A percentile compares a stretch with the other conserved stretches of the same genome.
phyloP scores from a whole-genome alignment of 148 eudicot genomes.

The Tetragonia tetragonoides region DNA sequence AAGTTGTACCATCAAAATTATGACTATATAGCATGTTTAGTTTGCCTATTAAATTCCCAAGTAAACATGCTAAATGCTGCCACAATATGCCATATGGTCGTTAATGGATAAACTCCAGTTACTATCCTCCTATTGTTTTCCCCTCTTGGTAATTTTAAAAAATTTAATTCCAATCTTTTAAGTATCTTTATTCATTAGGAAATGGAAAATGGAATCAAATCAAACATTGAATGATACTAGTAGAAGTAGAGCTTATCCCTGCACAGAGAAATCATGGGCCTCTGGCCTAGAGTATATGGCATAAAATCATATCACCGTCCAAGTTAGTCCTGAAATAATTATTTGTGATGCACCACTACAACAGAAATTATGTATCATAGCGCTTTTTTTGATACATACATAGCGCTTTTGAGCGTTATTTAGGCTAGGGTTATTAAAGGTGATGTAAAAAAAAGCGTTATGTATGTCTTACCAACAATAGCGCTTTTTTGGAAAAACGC shows the following conservation, averaged over 20 bases:
- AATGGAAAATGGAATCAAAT: constrained; percentile 14
- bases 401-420: too few relatives aligned
- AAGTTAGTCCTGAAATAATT: not conserved
- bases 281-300: not conserved
- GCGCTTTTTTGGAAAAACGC: too few relatives aligned
- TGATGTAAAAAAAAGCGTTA: too few relatives aligned
- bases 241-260: not conserved
- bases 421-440: too few relatives aligned
- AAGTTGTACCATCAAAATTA: not conserved
- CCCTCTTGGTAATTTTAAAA: not conserved
- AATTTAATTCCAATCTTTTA: constrained; percentile 6
- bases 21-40: constrained; percentile 1
- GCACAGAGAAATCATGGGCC: not conserved
- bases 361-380: too few relatives aligned
- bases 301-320: not conserved
- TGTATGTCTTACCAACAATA: too few relatives aligned
- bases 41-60: constrained; percentile 1
- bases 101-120: not conserved
- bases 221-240: constrained; percentile 7
- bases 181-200: not conserved
- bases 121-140: not conserved
- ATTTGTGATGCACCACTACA: not conserved
- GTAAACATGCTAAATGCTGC: constrained; percentile 7
- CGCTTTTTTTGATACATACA: too few relatives aligned
- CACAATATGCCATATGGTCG: constrained; percentile 4